Base-by-base conservation (phyloP, 306 rosid genomes). In the Neltuma alba region DNA sequence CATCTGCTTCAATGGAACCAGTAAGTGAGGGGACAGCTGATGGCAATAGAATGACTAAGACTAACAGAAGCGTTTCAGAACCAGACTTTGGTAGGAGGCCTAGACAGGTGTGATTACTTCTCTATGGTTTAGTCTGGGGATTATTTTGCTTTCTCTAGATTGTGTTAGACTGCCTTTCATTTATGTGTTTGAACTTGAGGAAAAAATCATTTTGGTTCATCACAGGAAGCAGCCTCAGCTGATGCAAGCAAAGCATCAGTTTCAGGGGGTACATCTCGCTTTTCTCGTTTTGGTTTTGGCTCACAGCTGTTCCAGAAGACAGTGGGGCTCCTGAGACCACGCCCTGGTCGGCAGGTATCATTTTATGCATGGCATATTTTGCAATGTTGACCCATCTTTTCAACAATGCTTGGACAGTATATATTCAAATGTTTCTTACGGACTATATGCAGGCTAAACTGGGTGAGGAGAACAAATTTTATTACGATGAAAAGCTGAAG, bases 71-170 rank as follows among this genome's bases (percentile, higher is more conserved):
- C 80, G 91, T 88, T 84, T 95, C 99, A 70, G 99, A 95, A 84
- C 99, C 99, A 73, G 98, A 95, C 80, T 78, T 95, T 79, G 90
- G 97, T 82, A 89, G 97, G 86, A 87, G 81, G 72, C 98, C 98
- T 20, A 83, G 86, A 63, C 94, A 92, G 94, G 97, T 92, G 80
- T 74, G 83, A 63, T 79, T 78, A 47, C 58, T 72, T 15, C 33
- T 74, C 36, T 40, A 67, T 12, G 77, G 60, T 62, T 33, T 83
- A 34, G 12, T 68, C n/a, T 21, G 21, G 57, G 54, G 14, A 27
- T 8, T 30, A n/a, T 77, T 21, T 27, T 11, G 74, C 74, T 77
- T 62, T 11, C 9, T 41, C 52, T 23, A 68, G 54, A 40, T 66
- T 68, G 48, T 72, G 71, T 70, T 44, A 62, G 79, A 71, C 74